A percentile compares a stretch with the other conserved stretches of the same genome.
phyloP scores from a whole-genome alignment of 148 eudicot genomes.

The Nepenthes gracilis region DNA sequence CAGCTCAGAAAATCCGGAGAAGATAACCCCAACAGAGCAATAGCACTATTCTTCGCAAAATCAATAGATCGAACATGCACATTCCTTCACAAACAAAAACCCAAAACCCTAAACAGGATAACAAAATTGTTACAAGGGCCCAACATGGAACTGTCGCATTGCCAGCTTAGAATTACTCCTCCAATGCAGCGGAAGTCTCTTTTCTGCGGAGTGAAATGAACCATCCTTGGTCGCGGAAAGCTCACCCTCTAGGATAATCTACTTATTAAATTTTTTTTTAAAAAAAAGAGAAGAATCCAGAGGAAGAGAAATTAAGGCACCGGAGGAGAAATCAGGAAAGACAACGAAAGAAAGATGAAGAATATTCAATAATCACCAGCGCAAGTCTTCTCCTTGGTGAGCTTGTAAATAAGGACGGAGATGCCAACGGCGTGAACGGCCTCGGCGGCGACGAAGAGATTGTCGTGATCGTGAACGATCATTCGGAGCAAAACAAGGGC shows the following conservation, averaged over 20 bases:
- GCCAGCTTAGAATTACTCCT: no score
- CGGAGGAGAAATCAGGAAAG: neutral
- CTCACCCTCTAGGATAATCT: no score
- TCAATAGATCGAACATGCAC: neutral
- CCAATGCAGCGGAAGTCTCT: no score
- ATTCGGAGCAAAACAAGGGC: conserved; percentile 28
- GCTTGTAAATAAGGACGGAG: conserved; percentile 27
- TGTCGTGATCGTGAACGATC: conserved; percentile 32
- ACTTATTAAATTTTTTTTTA: no score
- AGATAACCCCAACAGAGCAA: neutral
- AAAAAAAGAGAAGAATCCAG: no score
- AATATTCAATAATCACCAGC: conserved; percentile 17
- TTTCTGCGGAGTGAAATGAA: no score
- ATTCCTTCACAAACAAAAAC: neutral
- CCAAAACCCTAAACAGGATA: neutral
- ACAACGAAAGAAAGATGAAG: neutral
- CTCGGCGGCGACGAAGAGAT: conserved; percentile 35
- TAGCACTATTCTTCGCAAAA: neutral
- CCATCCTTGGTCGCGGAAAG: no score
- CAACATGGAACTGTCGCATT: no score
- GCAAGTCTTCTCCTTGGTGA: conserved; percentile 30
- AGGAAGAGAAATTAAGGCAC: neutral
- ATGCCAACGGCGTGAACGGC: conserved; percentile 34
- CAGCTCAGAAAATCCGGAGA: neutral
- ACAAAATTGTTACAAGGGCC: neutral